These are phyloP conservation scores for Colletotrichum sp. DNA, from an alignment of 2,329 filamentous ascomycete genomes.

Conservation along the genomic window DNA sequence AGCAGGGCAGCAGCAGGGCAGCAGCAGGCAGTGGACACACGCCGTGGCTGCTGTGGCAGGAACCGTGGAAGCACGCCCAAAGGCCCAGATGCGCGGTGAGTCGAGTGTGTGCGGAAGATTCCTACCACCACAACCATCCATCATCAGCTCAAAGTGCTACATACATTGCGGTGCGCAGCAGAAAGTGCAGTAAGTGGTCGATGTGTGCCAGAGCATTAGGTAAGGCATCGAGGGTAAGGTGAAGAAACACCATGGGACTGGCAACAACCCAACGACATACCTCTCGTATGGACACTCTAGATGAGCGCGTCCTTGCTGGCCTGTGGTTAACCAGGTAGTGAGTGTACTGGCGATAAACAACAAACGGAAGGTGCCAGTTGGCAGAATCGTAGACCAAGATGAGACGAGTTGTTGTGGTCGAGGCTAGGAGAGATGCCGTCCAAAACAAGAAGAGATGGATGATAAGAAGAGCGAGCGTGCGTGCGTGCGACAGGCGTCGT, in stretches of 20 bases:
- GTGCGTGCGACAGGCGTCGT: not conserved
- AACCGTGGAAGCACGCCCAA: not conserved
- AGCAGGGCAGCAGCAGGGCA: not conserved
- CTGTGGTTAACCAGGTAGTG: not conserved
- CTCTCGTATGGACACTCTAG: not conserved
- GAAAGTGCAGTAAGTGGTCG: not conserved
- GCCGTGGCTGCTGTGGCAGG: not conserved
- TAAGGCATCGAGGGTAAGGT: not conserved
- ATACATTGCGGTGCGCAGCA: not conserved
- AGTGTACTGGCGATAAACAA: not conserved
- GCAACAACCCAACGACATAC: not conserved
- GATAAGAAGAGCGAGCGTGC: not conserved
- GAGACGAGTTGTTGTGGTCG: not conserved
- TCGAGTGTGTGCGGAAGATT: not conserved
- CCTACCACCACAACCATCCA: not conserved
- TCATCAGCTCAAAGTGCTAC: not conserved
- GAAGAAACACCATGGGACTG: not conserved
- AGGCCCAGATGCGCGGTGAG: not conserved
- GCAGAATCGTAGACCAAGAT: not conserved
- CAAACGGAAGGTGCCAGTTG: not conserved
- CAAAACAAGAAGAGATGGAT: not conserved
- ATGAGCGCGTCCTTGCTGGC: not conserved
- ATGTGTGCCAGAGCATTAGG: not conserved
- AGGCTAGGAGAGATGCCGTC: not conserved
- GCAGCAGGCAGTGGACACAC: not conserved